A percentile compares a stretch with the other conserved stretches of the same genome.
Conservation (phyloP, 768 basidiomycete genomes). For the Rickenella mellea region DNA sequence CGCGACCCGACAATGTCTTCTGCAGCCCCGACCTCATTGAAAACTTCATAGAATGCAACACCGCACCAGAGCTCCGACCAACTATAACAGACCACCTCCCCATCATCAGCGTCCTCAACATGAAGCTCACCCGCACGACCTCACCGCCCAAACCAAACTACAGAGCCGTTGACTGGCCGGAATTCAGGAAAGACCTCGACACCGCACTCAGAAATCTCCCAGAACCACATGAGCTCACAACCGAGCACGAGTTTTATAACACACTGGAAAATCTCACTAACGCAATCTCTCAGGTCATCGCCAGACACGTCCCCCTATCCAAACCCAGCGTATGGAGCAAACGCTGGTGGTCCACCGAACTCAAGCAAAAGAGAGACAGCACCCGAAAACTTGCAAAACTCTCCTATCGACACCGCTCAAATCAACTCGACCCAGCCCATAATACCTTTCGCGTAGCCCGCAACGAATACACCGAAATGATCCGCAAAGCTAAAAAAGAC, state of each 20-base stretch:
- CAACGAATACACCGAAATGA: slow-evolving; percentile 8
- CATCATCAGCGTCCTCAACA: neutral
- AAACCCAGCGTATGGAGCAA: neutral
- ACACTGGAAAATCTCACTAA: neutral
- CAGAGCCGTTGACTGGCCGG: neutral
- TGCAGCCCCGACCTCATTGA: neutral
- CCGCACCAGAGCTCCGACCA: too few species aligned
- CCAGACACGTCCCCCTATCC: neutral
- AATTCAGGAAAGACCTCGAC: neutral
- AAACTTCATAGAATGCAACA: too few species aligned
- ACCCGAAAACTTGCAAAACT: neutral
- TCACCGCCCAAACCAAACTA: neutral
- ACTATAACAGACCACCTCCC: neutral
- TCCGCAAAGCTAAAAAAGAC: slow-evolving; percentile 11
- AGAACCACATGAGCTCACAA: neutral
- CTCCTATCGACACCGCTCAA: too few species aligned
- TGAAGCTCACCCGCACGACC: neutral
- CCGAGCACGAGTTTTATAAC: neutral
- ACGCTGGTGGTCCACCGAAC: neutral
- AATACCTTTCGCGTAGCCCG: neutral
- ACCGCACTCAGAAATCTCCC: neutral
- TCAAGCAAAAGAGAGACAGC: neutral
- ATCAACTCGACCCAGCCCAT: too few species aligned
- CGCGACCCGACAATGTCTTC: slow-evolving; percentile 1
- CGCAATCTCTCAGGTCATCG: neutral